A percentile compares a stretch with the other conserved stretches of the same genome.
These are phyloP conservation scores for Thalia dealbata DNA, from an alignment of 176 grass and related monocot genomes.

Conservation along the genomic window DNA sequence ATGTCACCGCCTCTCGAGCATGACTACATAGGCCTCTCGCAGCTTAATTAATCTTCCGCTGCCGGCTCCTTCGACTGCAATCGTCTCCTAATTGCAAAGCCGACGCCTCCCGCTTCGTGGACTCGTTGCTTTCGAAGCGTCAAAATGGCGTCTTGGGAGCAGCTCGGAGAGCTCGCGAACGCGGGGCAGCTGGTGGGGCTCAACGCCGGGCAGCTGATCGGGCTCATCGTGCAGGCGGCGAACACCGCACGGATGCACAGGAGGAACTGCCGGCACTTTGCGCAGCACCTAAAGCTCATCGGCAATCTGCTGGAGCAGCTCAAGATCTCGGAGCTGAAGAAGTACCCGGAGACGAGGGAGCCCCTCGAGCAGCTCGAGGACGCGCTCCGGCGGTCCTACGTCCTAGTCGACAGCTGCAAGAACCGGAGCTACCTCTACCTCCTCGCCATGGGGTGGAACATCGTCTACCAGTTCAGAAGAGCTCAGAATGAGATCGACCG, in stretches of 20 bases:
- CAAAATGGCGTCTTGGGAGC: slow-evolving; percentile 9
- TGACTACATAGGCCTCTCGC: no score
- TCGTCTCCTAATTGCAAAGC: neutral
- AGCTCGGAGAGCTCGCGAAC: slow-evolving; percentile 2
- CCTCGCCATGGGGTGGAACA: slow-evolving; percentile 17
- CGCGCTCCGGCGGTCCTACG: slow-evolving; percentile 13
- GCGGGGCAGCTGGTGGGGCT: slow-evolving; percentile 27
- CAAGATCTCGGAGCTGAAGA: slow-evolving; percentile 20
- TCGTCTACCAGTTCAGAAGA: slow-evolving; percentile 14
- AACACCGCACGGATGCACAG: slow-evolving; percentile 17
- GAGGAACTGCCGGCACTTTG: slow-evolving; percentile 22
- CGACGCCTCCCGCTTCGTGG: neutral
- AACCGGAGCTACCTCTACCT: slow-evolving; percentile 10
- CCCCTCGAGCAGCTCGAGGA: slow-evolving; percentile 21
- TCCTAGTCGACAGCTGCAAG: slow-evolving; percentile 17
- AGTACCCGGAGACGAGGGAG: slow-evolving; percentile 5
- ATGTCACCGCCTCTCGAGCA: no score
- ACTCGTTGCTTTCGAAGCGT: no score
- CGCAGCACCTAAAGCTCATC: slow-evolving; percentile 21
- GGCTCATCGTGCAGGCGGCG: slow-evolving; percentile 20
- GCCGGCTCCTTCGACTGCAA: no score
- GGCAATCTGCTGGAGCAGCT: slow-evolving; percentile 21
- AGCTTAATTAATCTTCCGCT: no score
- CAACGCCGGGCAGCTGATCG: slow-evolving; percentile 31
- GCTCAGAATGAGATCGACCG: slow-evolving; percentile 25